Evolutionary conservation across 2,329 filamentous ascomycete genomes (phyloP).

Genomic region (Pezizomycotina sp.): DNA sequence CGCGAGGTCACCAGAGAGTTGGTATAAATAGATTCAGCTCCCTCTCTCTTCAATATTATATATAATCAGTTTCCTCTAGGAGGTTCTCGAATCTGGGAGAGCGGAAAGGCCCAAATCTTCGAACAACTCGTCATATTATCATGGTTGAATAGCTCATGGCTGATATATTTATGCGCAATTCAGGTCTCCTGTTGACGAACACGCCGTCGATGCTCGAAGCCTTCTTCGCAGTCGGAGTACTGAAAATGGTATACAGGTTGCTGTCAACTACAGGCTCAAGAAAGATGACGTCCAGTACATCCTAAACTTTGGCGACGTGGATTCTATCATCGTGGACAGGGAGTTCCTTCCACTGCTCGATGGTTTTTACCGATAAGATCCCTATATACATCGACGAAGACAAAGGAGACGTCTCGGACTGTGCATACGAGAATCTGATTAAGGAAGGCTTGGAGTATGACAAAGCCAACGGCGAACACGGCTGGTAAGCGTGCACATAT

Average conservation of each 20-base stretch:
- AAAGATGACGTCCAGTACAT: conserved; percentile 79
- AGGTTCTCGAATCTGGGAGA: no score
- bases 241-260: conserved; percentile 26
- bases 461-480: conserved; percentile 43
- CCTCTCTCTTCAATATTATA: background rate
- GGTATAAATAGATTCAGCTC: no score
- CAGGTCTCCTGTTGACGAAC: conserved; percentile 79
- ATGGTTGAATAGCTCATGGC: no score
- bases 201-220: conserved; percentile 87
- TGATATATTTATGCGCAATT: no score
- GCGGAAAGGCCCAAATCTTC: no score
- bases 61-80: no score
- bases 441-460: conserved; percentile 65
- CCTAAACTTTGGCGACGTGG: conserved; percentile 70
- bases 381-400: conserved; percentile 69
- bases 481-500: no score
- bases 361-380: conserved; percentile 45
- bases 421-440: conserved; percentile 70
- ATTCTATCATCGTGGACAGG: conserved; percentile 69
- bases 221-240: conserved; percentile 62
- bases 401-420: conserved; percentile 53
- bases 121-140: no score
- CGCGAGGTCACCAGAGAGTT: no score
- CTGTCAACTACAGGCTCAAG: conserved; percentile 59
- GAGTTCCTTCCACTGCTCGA: conserved; percentile 61